Evolutionary conservation across 345 rosid species (phyloP).

Genomic region (Eucalyptus virginea): DNA sequence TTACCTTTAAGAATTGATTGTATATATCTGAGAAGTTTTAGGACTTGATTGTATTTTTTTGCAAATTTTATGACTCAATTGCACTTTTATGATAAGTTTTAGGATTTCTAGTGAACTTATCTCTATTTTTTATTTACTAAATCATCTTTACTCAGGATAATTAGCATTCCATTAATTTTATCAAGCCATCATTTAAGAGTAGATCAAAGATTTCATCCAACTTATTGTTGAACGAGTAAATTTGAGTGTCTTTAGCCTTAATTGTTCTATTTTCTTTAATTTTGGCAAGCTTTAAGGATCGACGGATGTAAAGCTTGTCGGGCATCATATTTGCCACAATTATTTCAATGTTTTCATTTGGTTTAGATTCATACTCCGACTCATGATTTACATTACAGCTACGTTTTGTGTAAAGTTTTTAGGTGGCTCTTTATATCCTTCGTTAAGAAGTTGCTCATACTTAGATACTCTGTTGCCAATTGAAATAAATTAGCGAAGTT

Average conservation of each 20-base stretch:
- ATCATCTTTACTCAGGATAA: not conserved
- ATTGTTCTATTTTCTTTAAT: not conserved
- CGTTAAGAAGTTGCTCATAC: not conserved
- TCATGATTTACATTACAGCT: not conserved
- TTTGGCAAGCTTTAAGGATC: not conserved
- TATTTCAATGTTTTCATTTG: not conserved
- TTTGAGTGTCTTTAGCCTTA: not conserved
- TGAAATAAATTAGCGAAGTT: not conserved
- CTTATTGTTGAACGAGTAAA: not conserved
- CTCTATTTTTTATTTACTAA: not conserved
- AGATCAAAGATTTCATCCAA: not conserved
- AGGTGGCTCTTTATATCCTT: not conserved
- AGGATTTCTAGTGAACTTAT: too few relatives aligned
- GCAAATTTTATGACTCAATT: too few relatives aligned
- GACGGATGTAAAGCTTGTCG: not conserved
- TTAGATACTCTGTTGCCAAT: not conserved
- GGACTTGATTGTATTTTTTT: too few relatives aligned
- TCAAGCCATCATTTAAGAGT: not conserved
- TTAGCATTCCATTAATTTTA: not conserved
- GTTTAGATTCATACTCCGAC: not conserved
- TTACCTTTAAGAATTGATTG: not conserved
- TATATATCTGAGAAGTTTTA: too few relatives aligned
- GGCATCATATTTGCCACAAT: not conserved
- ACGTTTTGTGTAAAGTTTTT: not conserved
- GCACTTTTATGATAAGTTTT: too few relatives aligned